Evolutionary conservation across 352 stramenopile species (phyloP).

Genomic region (Pilasporangium apinafurcum): DNA sequence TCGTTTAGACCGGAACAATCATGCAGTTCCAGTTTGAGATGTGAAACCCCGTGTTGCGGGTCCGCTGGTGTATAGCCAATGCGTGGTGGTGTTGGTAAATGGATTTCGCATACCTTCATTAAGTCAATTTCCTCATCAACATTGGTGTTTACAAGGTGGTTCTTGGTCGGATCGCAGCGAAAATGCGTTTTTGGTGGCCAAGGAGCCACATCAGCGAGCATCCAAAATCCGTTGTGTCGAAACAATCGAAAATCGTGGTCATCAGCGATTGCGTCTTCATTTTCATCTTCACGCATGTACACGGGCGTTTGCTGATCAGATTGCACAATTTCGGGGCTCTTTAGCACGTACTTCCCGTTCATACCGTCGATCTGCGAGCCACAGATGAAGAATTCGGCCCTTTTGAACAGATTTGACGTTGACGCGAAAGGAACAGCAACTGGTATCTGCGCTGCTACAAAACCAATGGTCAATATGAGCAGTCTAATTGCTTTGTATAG

Average conservation of each 20-base stretch:
- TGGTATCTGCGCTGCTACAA: too few relatives aligned
- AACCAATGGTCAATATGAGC: too few relatives aligned
- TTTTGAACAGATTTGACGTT: conserved; percentile 7
- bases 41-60: conserved; percentile 1
- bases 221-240: conserved; percentile 59
- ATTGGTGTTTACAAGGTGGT: conserved; percentile 2
- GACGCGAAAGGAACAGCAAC: too few relatives aligned
- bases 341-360: conserved; percentile 45
- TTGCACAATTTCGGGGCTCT: conserved; percentile 13
- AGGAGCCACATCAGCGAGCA: conserved; percentile 44
- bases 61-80: conserved; percentile 32
- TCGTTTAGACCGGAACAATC: too few relatives aligned
- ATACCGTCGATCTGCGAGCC: conserved; percentile 31
- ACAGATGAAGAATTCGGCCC: conserved; percentile 44
- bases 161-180: conserved; percentile 52
- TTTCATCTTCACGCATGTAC: conserved; percentile 35
- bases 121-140: conserved; percentile 15
- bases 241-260: conserved; percentile 46
- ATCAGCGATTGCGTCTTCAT: conserved; percentile 2
- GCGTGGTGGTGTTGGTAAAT: conserved; percentile 22
- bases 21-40: conserved; percentile 16
- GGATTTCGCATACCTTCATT: conserved; percentile 15
- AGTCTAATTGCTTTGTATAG: too few relatives aligned
- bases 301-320: conserved; percentile 30
- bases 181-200: conserved; percentile 57